Percentiles rank a stretch among this genome's conserved stretches.
These are phyloP conservation scores for Amylocarpus encephaloides DNA, from an alignment of 2,329 filamentous ascomycete genomes.

Conservation along the genomic window DNA sequence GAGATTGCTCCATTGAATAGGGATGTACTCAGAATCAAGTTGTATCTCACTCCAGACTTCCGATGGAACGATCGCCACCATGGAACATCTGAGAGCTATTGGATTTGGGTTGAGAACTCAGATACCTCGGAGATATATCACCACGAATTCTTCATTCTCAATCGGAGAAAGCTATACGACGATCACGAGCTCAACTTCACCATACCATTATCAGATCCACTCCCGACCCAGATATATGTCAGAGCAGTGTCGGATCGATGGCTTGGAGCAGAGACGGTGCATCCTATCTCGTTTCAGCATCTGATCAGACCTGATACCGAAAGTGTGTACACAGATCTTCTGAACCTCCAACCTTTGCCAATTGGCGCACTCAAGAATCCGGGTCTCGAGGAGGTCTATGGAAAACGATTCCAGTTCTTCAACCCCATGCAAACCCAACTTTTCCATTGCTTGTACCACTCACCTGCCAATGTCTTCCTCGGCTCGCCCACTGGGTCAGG, in stretches of 20 bases:
- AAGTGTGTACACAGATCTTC: conserved; percentile 89
- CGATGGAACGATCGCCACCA: conserved; percentile 91
- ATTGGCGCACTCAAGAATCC: conserved; percentile 84
- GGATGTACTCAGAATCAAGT: conserved; percentile 85
- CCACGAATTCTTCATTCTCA: conserved; percentile 93
- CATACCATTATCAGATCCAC: conserved; percentile 85
- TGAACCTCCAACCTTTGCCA: conserved; percentile 85
- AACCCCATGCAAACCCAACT: conserved; percentile 99
- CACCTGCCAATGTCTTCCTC: conserved; percentile 81
- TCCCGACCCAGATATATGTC: conserved; percentile 94
- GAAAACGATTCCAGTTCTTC: conserved; percentile 86
- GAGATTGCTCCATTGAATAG: conserved; percentile 94
- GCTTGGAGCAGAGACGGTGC: conserved; percentile 93
- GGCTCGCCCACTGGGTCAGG: conserved; percentile 96
- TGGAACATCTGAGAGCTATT: conserved; percentile 92
- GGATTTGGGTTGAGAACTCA: conserved; percentile 98
- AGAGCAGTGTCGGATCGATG: conserved; percentile 91
- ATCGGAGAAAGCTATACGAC: conserved; percentile 80
- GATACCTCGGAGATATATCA: conserved; percentile 97
- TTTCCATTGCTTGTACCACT: conserved; percentile 94
- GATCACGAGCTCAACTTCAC: conserved; percentile 98
- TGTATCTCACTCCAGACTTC: conserved; percentile 84
- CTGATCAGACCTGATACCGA: conserved; percentile 95
- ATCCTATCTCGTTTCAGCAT: conserved; percentile 94
- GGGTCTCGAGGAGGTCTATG: conserved; percentile 80